These are phyloP conservation scores for Nadsonia starkeyi-henricii DNA, from an alignment of 1,139 yeast species.

Conservation along the genomic window DNA sequence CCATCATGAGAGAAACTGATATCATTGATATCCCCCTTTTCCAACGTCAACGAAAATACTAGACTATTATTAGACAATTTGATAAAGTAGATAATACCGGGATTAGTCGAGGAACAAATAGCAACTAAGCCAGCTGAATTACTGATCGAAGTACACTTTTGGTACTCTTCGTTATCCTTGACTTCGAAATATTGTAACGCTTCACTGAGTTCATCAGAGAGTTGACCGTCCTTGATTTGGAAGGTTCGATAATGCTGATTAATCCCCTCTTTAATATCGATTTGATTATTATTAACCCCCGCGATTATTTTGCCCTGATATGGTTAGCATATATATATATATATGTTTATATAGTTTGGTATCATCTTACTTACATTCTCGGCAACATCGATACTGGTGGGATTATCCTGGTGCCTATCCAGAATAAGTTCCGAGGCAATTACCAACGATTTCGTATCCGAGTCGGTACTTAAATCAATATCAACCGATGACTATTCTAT, in stretches of 20 bases:
- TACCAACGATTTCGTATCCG: not conserved
- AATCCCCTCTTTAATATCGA: slow-evolving; percentile 42
- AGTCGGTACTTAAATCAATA: slow-evolving; percentile 5
- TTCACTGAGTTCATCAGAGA: slow-evolving; percentile 18
- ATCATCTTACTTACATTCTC: slow-evolving; percentile 7
- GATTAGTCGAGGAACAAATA: slow-evolving; percentile 12
- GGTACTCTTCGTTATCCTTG: slow-evolving; percentile 16
- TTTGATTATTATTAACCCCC: slow-evolving; percentile 60
- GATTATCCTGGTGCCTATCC: slow-evolving; percentile 20
- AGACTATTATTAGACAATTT: slow-evolving; percentile 6
- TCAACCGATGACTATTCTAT: slow-evolving; percentile 11
- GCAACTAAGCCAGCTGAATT: slow-evolving; percentile 13
- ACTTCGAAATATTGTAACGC: slow-evolving; percentile 28
- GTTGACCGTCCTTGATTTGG: slow-evolving; percentile 24
- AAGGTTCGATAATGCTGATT: slow-evolving; percentile 67
- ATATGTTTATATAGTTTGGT: no score
- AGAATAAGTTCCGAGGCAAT: slow-evolving; percentile 12
- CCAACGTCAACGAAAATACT: slow-evolving; percentile 1
- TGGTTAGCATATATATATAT: slow-evolving; percentile 8
- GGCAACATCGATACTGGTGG: slow-evolving; percentile 20
- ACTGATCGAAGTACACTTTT: slow-evolving; percentile 15
- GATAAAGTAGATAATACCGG: slow-evolving; percentile 12
- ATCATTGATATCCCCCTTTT: slow-evolving; percentile 10
- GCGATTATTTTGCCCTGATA: slow-evolving; percentile 37
- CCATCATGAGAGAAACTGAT: slow-evolving; percentile 15